These are phyloP conservation scores for Pseudomonodictys pantanalensis DNA, from an alignment of 495 filamentous ascomycete species.

Conservation along the genomic window DNA sequence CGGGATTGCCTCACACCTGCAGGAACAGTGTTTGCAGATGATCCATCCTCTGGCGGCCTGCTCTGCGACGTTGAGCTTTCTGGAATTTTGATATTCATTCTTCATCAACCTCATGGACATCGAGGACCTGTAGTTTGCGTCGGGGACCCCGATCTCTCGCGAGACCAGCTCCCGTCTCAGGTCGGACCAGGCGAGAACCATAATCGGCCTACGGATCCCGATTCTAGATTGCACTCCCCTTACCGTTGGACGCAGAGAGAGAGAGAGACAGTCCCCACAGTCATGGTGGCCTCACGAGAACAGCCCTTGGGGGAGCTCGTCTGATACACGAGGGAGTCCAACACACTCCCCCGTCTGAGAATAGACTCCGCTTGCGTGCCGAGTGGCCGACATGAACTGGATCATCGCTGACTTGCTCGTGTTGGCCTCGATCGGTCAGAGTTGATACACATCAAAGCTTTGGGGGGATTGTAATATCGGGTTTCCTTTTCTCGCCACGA, in stretches of 20 bases:
- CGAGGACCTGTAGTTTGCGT: not conserved
- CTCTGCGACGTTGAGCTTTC: slow-evolving; percentile 10
- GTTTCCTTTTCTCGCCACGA: slow-evolving; percentile 24
- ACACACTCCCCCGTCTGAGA: slow-evolving; percentile 16
- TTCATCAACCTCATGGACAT: not conserved
- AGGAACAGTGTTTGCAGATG: slow-evolving; percentile 32
- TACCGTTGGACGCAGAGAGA: slow-evolving; percentile 21
- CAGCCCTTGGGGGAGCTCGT: slow-evolving; percentile 10
- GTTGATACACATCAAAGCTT: not conserved
- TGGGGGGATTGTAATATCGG: slow-evolving; percentile 24
- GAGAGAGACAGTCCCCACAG: slow-evolving; percentile 28
- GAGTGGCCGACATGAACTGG: not conserved
- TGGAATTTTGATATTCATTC: slow-evolving; percentile 1
- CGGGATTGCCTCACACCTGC: slow-evolving; percentile 31
- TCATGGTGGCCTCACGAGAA: slow-evolving; percentile 29
- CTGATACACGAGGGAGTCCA: slow-evolving; percentile 1
- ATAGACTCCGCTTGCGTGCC: slow-evolving; percentile 9
- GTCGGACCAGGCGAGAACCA: slow-evolving; percentile 19
- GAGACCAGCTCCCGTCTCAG: not conserved
- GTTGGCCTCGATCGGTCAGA: slow-evolving; percentile 22
- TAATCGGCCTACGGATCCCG: slow-evolving; percentile 23
- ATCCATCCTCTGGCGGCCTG: slow-evolving; percentile 15
- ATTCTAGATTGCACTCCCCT: slow-evolving; percentile 26
- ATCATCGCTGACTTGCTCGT: slow-evolving; percentile 14
- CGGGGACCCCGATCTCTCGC: not conserved